Percentiles rank a stretch among this genome's conserved stretches.
These are phyloP conservation scores for Corniculantispora saksenae DNA, from an alignment of 2,329 filamentous ascomycete species.

Conservation along the genomic window DNA sequence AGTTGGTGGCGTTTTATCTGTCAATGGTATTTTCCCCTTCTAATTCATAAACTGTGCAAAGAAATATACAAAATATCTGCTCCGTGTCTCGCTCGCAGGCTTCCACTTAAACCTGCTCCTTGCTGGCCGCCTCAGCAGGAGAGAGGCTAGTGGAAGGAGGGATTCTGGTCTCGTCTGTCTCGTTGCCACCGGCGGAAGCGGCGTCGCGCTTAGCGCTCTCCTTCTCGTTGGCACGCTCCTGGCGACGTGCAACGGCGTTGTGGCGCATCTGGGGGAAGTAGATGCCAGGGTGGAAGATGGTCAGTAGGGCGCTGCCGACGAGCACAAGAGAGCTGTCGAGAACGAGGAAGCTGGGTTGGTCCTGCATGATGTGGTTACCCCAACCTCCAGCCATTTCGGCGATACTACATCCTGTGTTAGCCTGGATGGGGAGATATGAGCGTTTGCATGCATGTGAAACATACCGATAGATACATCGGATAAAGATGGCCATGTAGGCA, in stretches of 20 bases:
- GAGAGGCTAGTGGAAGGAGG: not conserved
- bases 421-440: too few relatives aligned
- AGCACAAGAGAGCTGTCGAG: constrained; percentile 56
- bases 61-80: not conserved
- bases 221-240: constrained; percentile 16
- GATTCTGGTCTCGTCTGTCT: constrained; percentile 22
- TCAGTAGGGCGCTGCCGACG: constrained; percentile 50
- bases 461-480: constrained; percentile 57
- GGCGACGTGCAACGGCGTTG: constrained; percentile 12
- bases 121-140: constrained; percentile 29
- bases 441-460: constrained; percentile 25
- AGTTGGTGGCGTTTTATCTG: not conserved
- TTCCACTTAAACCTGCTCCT: constrained; percentile 25
- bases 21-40: not conserved
- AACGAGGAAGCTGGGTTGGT: constrained; percentile 60
- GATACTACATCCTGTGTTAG: constrained; percentile 43
- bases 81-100: not conserved
- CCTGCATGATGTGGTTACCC: constrained; percentile 64
- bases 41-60: not conserved
- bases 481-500: constrained; percentile 48
- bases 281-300: constrained; percentile 54
- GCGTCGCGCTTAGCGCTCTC: constrained; percentile 6
- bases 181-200: constrained; percentile 13
- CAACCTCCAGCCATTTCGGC: constrained; percentile 66
- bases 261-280: constrained; percentile 55